Evolutionary conservation across 306 rosid genomes (phyloP).

Genomic region (Sicyos edulis): DNA sequence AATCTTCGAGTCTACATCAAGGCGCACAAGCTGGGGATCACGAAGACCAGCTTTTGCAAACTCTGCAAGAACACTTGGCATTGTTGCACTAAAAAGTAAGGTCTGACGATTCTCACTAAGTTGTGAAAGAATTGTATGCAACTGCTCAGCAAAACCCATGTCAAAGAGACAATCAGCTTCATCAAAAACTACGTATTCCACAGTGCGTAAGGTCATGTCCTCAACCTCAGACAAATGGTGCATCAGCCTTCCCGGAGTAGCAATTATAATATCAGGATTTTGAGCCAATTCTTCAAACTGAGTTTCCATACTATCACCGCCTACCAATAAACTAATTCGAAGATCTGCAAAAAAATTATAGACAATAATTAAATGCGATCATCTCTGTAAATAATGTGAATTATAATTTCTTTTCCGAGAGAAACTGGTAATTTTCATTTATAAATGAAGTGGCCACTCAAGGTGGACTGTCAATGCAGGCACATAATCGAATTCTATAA

Average conservation of each 20-base stretch:
- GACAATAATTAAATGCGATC: not conserved
- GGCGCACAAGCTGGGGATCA: constrained; percentile 80
- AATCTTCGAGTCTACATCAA: constrained; percentile 79
- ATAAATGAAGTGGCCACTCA: too few relatives aligned
- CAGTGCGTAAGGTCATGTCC: constrained; percentile 72
- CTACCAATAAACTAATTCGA: constrained; percentile 79
- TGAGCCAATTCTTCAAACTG: constrained; percentile 85
- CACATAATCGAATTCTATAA: too few relatives aligned
- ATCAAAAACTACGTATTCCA: constrained; percentile 87
- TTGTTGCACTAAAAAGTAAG: constrained; percentile 81
- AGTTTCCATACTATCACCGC: constrained; percentile 91
- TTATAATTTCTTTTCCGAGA: not conserved
- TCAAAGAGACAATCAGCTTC: constrained; percentile 83
- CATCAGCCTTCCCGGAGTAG: constrained; percentile 97
- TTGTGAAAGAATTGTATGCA: constrained; percentile 69
- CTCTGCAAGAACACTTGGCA: constrained; percentile 92
- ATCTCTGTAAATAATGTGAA: not conserved
- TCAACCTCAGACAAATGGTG: constrained; percentile 86
- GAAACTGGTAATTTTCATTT: too few relatives aligned
- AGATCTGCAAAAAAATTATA: constrained; percentile 45
- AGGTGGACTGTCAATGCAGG: too few relatives aligned
- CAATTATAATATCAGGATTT: constrained; percentile 79
- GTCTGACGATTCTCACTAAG: constrained; percentile 85
- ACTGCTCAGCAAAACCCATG: constrained; percentile 88
- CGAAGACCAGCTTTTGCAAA: constrained; percentile 94